A percentile compares a stretch with the other conserved stretches of the same genome.
phyloP scores from a whole-genome alignment of 441 rosid species.

The Aquilaria agallochum region DNA sequence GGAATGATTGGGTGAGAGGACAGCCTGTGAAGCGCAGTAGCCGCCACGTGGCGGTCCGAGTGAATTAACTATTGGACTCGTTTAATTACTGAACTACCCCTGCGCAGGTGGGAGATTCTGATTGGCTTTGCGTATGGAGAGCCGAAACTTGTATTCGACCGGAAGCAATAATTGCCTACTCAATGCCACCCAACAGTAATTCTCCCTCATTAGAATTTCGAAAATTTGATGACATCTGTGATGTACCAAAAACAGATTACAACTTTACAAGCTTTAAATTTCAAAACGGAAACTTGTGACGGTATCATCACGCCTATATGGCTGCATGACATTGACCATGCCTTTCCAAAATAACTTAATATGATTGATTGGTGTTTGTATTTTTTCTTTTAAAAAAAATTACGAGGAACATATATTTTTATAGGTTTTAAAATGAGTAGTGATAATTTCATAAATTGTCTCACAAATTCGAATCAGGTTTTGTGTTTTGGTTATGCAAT shows the following conservation, averaged over 20 bases:
- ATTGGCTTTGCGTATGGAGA: slow-evolving; percentile 7
- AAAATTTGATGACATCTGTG: background rate
- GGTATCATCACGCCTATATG: no score
- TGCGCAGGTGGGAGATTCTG: background rate
- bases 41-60: slow-evolving; percentile 14
- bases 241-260: no score
- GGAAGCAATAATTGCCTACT: slow-evolving; percentile 23
- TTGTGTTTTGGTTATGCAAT: no score
- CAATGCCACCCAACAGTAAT: background rate
- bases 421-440: no score
- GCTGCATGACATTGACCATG: no score
- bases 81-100: slow-evolving; percentile 19
- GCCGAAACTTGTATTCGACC: slow-evolving; percentile 18
- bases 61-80: background rate
- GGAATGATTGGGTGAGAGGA: slow-evolving; percentile 8
- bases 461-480: no score
- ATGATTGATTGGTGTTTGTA: no score
- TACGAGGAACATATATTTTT: no score
- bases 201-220: slow-evolving; percentile 10
- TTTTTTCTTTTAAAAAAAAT: no score
- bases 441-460: no score
- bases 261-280: background rate
- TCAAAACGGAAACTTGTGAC: background rate
- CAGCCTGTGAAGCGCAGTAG: background rate
- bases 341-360: no score